A percentile compares a stretch with the other conserved stretches of the same genome.
Conservation (phyloP, 2,329 filamentous ascomycete genomes). For the Uncinocarpus reesii region DNA sequence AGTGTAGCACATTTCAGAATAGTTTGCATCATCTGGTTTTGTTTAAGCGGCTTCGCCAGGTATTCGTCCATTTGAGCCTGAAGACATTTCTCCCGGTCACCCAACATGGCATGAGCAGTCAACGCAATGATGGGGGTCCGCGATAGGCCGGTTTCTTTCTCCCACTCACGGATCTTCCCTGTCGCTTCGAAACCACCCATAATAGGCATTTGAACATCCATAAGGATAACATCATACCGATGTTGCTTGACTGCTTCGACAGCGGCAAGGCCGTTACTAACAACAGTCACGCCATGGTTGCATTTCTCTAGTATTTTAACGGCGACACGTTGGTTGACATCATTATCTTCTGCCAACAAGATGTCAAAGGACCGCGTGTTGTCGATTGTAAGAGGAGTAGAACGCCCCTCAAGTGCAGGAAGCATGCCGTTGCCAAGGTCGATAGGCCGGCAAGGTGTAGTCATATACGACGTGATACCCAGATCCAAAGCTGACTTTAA, state of each 20-base stretch:
- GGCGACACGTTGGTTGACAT: constrained; percentile 89
- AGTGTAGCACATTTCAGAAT: constrained; percentile 95
- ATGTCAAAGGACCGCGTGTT: constrained; percentile 95
- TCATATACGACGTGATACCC: constrained; percentile 98
- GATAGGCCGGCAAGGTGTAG: constrained; percentile 84
- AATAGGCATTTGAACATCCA: constrained; percentile 99
- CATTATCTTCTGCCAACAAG: constrained; percentile 89
- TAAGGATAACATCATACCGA: constrained; percentile 91
- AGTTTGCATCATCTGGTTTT: constrained; percentile 94
- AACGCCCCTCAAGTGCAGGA: constrained; percentile 83
- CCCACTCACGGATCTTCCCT: constrained; percentile 90
- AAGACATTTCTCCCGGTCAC: constrained; percentile 94
- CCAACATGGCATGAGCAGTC: constrained; percentile 97
- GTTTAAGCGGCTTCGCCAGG: constrained; percentile 88
- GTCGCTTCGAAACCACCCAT: constrained; percentile 99
- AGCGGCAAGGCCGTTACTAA: constrained; percentile 88
- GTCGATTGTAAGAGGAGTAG: constrained; percentile 81
- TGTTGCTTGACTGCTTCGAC: constrained; percentile 85
- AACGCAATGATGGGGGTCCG: constrained; percentile 92
- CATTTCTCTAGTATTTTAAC: constrained; percentile 98
- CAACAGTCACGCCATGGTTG: constrained; percentile 59
- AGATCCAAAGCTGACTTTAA: constrained; percentile 89
- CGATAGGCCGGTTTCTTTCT: constrained; percentile 66
- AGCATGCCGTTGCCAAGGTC: constrained; percentile 95
- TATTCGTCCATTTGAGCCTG: constrained; percentile 99